These are phyloP conservation scores for Galeopsis tetrahit DNA, from an alignment of 257 asterid genomes.

Conservation along the genomic window DNA sequence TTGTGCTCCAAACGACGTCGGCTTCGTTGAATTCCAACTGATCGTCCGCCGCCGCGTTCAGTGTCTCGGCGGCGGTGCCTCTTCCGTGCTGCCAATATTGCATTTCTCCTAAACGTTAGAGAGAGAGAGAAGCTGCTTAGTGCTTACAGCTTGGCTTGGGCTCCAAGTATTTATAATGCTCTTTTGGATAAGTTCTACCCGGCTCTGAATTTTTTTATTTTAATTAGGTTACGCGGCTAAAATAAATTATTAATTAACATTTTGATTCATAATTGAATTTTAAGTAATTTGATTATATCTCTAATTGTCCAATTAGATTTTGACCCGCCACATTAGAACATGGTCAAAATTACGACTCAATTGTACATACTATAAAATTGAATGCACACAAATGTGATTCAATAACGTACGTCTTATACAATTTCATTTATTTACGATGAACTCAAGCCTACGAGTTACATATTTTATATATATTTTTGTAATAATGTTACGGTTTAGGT, in stretches of 20 bases:
- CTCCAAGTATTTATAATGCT: slow-evolving; percentile 16
- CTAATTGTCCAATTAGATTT: too few species aligned
- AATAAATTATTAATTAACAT: neutral
- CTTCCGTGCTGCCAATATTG: slow-evolving; percentile 50
- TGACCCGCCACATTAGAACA: too few species aligned
- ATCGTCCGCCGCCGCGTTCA: slow-evolving; percentile 27
- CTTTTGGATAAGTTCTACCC: slow-evolving; percentile 44
- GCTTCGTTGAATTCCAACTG: slow-evolving; percentile 63
- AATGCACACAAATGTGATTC: too few species aligned
- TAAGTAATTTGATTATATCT: too few species aligned
- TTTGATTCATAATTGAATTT: too few species aligned
- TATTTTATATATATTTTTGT: too few species aligned
- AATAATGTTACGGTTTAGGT: too few species aligned
- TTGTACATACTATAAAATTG: too few species aligned
- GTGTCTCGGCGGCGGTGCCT: slow-evolving; percentile 38
- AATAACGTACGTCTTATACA: too few species aligned
- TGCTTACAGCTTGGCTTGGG: neutral
- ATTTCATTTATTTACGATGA: too few species aligned
- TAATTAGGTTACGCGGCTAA: neutral
- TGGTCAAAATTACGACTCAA: too few species aligned
- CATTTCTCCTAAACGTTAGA: neutral
- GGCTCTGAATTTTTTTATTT: neutral
- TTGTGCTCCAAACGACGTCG: slow-evolving; percentile 51
- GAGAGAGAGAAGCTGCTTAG: neutral
- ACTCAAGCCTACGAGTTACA: too few species aligned